Evolutionary conservation across 192 early-diverging fungal genomes (phyloP).

Genomic region (Glomus cerebriforme): DNA sequence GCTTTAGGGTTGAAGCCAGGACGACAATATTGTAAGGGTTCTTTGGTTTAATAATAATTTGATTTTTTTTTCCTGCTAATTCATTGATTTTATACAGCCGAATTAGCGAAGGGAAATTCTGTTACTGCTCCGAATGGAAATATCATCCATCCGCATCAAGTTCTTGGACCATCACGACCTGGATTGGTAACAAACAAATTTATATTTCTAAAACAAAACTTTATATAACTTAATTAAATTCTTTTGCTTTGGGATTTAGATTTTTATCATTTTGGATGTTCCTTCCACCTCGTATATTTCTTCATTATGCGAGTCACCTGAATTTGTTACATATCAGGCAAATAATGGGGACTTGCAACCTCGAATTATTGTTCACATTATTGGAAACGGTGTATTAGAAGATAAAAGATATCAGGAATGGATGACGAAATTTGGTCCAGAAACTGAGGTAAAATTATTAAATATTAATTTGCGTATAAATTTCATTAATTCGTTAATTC

Average conservation of each 20-base stretch:
- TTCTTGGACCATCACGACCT: conserved; percentile 56
- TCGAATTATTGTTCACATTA: conserved; percentile 67
- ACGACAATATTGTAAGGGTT: conserved; percentile 48
- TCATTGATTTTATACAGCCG: conserved; percentile 27
- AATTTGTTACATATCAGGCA: conserved; percentile 48
- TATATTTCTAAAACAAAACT: neutral
- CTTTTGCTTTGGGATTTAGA: conserved; percentile 21
- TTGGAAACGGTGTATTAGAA: conserved; percentile 63
- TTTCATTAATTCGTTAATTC: neutral
- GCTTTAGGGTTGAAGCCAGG: conserved; percentile 72
- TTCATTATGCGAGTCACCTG: conserved; percentile 43
- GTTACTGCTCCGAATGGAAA: conserved; percentile 62
- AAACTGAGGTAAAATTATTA: conserved; percentile 53
- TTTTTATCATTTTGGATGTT: conserved; percentile 73
- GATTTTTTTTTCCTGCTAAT: too few relatives aligned
- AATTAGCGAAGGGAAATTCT: conserved; percentile 62
- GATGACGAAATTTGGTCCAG: conserved; percentile 69
- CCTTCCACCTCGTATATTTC: conserved; percentile 59
- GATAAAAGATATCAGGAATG: conserved; percentile 68
- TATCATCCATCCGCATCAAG: conserved; percentile 73
- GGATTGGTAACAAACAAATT: conserved; percentile 49
- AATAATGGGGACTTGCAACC: conserved; percentile 32
- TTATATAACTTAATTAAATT: neutral
- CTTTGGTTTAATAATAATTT: conserved; percentile 6
- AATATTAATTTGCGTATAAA: neutral